Evolutionary conservation across 1,284 basidiomycete species (phyloP).

Genomic region (Coniophora puteana): DNA sequence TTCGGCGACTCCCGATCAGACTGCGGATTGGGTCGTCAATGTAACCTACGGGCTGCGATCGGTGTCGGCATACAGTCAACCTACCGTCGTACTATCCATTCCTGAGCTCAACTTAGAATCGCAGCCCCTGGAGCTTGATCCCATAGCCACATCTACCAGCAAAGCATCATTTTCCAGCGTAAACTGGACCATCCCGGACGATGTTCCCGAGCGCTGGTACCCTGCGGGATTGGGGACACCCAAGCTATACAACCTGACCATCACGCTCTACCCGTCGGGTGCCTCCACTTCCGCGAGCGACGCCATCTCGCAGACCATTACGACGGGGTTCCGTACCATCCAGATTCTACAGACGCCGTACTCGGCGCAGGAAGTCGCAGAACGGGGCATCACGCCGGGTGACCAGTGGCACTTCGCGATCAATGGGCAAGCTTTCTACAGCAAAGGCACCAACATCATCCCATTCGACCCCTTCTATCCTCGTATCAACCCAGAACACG

Average conservation of each 20-base stretch:
- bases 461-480: conserved; percentile 60
- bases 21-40: conserved; percentile 53
- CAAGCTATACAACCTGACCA: conserved; percentile 48
- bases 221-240: conserved; percentile 53
- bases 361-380: conserved; percentile 37
- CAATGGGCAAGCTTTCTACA: conserved; percentile 54
- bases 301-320: conserved; percentile 30
- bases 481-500: conserved; percentile 45
- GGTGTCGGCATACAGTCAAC: conserved; percentile 27
- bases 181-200: conserved; percentile 43
- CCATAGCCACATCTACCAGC: conserved; percentile 29
- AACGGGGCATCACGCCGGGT: conserved; percentile 50
- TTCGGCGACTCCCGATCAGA: conserved; percentile 34
- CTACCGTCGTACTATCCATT: conserved; percentile 40
- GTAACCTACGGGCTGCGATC: conserved; percentile 50
- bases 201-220: conserved; percentile 48
- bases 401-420: conserved; percentile 60
- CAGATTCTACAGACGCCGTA: conserved; percentile 48
- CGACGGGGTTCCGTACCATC: conserved; percentile 58
- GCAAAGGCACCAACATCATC: conserved; percentile 53
- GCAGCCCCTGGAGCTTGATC: conserved; percentile 20
- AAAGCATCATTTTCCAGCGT: conserved; percentile 37
- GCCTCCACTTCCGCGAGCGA: not conserved
- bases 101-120: conserved; percentile 41
- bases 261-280: conserved; percentile 18